Conservation (phyloP, 164 flowering plant genomes). For the grape (Vitis vinifera) region DNA sequence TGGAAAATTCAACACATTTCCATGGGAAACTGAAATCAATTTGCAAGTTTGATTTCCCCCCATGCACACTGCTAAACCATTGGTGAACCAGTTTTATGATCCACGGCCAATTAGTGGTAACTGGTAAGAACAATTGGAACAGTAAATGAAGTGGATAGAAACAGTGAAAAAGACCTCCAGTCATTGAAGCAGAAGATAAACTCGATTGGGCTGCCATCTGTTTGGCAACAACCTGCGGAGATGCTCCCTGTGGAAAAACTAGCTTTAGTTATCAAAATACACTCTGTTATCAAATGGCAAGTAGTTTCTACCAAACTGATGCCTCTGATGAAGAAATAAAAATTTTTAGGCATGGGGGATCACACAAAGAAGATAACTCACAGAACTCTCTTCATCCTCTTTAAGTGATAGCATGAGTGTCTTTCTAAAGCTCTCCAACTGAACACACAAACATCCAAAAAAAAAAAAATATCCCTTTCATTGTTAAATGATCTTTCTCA, state of each 20-base stretch:
- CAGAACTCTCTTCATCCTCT: slow-evolving; percentile 75
- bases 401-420: slow-evolving; percentile 86
- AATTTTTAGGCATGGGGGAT: not conserved
- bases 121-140: no score
- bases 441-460: slow-evolving; percentile 20
- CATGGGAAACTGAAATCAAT: no score
- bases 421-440: slow-evolving; percentile 85
- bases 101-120: no score
- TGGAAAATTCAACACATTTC: no score
- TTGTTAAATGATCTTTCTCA: not conserved
- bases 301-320: not conserved
- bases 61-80: no score
- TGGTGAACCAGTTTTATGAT: no score
- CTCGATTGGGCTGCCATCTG: slow-evolving; percentile 24
- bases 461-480: not conserved
- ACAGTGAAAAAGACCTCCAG: slow-evolving; percentile 27
- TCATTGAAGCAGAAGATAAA: slow-evolving; percentile 23
- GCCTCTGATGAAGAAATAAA: no score
- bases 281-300: not conserved
- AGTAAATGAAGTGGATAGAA: no score
- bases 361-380: slow-evolving; percentile 23
- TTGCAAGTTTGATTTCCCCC: no score
- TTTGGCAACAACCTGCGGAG: slow-evolving; percentile 32
- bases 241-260: slow-evolving; percentile 32
- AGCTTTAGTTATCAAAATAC: not conserved